These are phyloP conservation scores for Salix suchowensis DNA, from an alignment of 345 rosid genomes.

Conservation along the genomic window DNA sequence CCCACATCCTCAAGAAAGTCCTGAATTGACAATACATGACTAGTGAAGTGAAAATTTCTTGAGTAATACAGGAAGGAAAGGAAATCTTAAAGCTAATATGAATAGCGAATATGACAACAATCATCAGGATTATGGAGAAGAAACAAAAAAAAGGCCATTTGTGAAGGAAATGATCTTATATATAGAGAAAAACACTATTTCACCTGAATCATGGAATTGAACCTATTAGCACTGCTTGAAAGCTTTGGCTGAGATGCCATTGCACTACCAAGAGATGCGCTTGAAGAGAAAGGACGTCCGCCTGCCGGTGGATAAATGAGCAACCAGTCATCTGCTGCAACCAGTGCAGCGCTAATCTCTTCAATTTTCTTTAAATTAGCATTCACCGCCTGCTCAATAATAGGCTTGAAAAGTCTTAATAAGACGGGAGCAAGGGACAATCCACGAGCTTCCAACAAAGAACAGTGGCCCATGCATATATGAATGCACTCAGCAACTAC, in stretches of 20 bases:
- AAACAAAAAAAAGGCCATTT: neutral
- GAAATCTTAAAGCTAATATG: neutral
- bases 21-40: constrained; percentile 25
- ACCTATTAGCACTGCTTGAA: constrained; percentile 69
- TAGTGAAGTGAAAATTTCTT: neutral
- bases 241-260: constrained; percentile 56
- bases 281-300: constrained; percentile 46
- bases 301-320: constrained; percentile 52
- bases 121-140: neutral
- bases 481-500: constrained; percentile 71
- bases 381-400: constrained; percentile 57
- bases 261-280: constrained; percentile 26
- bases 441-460: constrained; percentile 76
- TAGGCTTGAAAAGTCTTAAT: constrained; percentile 61
- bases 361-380: constrained; percentile 74
- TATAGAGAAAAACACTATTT: constrained; percentile 5
- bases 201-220: constrained; percentile 84
- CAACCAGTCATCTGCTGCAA: constrained; percentile 84
- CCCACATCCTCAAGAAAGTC: constrained; percentile 49
- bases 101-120: neutral
- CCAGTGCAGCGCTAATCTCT: constrained; percentile 67
- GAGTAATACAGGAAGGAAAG: neutral
- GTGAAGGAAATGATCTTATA: neutral
- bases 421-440: constrained; percentile 74
- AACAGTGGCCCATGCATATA: constrained; percentile 67